Evolutionary conservation across 148 eudicot genomes (phyloP), one percentile per base, ranked within the genome.

Genomic region (Vaccinium macrocarpon): DNA sequence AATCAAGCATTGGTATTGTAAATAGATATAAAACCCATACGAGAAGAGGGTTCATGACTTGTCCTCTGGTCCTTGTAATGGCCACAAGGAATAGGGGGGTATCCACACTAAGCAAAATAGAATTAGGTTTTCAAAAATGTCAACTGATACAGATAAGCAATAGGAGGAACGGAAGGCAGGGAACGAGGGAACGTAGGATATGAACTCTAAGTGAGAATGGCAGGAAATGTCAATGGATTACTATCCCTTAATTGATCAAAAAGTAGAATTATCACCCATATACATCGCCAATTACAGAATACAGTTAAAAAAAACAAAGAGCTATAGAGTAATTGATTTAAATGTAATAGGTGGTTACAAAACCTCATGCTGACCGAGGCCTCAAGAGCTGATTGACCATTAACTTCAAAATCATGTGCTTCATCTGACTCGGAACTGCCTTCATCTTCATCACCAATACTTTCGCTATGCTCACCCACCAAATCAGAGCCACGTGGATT

Each of bases 281-380:
- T 52, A 12, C 80, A 80, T 32, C 1, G 52, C 16, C 21, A 29
- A 5, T n/a, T 13, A 46, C 12, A 25, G 27, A 52, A 27, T 21
- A 71, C 10, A 18, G 13, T 12, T 42, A 72, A 71, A 21, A 18
- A 23, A 84, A 50, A 27, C 6, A 61, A 49, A 59, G 23, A 70
- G 55, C 53, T 48, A 42, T 6, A 0, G 6, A 42, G 46, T 42
- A 21, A 55, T 14, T 12, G 0, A 64, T 38, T 9, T 42, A 52
- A 46, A 25, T 57, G 53, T 53, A 5, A 62, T 42, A 13, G 27
- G 71, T 80, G 21, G 27, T 14, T 18, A 75, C 23, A 87, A 70
- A 21, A 94, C 95, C 97, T 93, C 82, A 85, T 83, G 84, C 86
- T 88, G 72, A 23, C 79, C n/a, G 92, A 87, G 77, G 90, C 81